Conservation (phyloP, 1,284 basidiomycete genomes). For the Apiotrichum akiyoshidainum region DNA sequence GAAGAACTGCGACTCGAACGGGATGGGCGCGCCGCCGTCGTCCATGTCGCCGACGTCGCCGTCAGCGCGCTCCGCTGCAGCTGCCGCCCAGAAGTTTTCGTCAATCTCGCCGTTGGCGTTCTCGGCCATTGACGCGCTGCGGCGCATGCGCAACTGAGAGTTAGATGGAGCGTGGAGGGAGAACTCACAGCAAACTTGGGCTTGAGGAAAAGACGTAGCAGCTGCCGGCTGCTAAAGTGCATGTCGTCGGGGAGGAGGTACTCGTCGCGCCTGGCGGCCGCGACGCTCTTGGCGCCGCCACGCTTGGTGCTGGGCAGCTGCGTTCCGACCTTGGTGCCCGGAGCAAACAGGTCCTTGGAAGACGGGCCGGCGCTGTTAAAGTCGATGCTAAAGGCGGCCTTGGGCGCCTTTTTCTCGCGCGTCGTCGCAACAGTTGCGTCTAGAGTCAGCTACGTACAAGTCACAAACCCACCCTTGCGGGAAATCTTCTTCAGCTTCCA, state of each 20-base stretch:
- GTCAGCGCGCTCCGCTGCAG: conserved; percentile 73
- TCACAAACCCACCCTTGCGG: conserved; percentile 52
- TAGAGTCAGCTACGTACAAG: neutral
- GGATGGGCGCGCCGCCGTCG: conserved; percentile 58
- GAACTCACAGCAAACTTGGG: conserved; percentile 81
- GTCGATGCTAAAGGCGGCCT: conserved; percentile 84
- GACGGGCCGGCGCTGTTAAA: conserved; percentile 58
- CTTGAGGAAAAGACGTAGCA: conserved; percentile 90
- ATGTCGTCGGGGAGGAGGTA: conserved; percentile 92
- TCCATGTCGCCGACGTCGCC: conserved; percentile 56
- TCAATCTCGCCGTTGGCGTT: conserved; percentile 76
- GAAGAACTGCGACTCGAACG: conserved; percentile 96
- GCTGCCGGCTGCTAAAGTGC: conserved; percentile 87
- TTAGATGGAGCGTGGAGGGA: no score
- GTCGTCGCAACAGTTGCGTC: conserved; percentile 59
- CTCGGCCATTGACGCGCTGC: conserved; percentile 37
- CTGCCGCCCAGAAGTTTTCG: conserved; percentile 91
- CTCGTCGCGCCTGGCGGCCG: conserved; percentile 59
- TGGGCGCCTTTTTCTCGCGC: conserved; percentile 60
- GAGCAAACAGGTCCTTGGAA: conserved; percentile 74
- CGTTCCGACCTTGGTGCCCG: conserved; percentile 64
- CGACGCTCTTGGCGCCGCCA: conserved; percentile 53
- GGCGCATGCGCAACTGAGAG: conserved; percentile 74
- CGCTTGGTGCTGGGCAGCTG: conserved; percentile 58
- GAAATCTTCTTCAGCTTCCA: conserved; percentile 85